phyloP scores from a whole-genome alignment of 2,329 filamentous ascomycete genomes.

The Cladosporium sp. region DNA sequence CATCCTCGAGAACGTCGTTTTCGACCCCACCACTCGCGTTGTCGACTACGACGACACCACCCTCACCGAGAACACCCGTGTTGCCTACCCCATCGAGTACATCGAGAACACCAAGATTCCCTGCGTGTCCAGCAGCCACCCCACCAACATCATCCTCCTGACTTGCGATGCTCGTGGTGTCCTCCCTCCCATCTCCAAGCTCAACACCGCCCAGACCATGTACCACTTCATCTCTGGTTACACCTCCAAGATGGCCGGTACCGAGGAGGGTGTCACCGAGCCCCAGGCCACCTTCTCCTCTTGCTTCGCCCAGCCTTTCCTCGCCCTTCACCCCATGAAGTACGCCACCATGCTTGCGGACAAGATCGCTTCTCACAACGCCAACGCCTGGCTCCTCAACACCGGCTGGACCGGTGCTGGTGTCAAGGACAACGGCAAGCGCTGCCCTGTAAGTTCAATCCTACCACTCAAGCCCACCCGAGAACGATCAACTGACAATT shows the following conservation, averaged over 20 bases:
- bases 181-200: conserved; percentile 94
- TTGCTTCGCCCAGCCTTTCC: conserved; percentile 98
- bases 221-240: conserved; percentile 99
- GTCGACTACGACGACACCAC: conserved; percentile 96
- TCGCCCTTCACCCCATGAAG: conserved; percentile 97
- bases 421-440: conserved; percentile 85
- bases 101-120: conserved; percentile 99
- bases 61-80: conserved; percentile 96
- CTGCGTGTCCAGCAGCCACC: conserved; percentile 80
- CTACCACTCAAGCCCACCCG: not conserved
- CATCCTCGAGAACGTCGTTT: conserved; percentile 97
- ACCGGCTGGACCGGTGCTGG: conserved; percentile 95
- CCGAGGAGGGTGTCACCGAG: conserved; percentile 93
- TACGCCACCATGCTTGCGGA: conserved; percentile 98
- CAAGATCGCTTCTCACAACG: conserved; percentile 92
- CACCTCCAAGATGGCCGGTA: conserved; percentile 99
- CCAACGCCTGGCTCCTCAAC: conserved; percentile 98
- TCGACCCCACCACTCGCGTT: conserved; percentile 79
- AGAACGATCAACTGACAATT: not conserved
- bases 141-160: conserved; percentile 94
- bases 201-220: conserved; percentile 93
- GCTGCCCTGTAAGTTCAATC: conserved; percentile 76
- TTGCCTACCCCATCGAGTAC: conserved; percentile 98
- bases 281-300: conserved; percentile 98
- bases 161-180: conserved; percentile 98